Evolutionary conservation across 2,329 filamentous ascomycete species (phyloP).

Genomic region (Pseudogymnoascus sp.): DNA sequence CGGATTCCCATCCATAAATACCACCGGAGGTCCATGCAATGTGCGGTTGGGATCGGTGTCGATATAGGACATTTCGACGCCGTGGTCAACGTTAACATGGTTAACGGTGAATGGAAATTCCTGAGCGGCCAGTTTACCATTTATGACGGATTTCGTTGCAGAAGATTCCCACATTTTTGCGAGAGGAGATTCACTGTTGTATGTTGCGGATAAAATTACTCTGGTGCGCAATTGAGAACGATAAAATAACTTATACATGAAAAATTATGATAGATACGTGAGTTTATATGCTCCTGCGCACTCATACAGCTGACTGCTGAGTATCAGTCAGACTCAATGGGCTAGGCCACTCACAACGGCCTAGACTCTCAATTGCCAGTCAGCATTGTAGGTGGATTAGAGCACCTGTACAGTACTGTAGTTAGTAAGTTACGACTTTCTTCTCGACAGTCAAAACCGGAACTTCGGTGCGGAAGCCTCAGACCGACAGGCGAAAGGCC

Average conservation of each 20-base stretch:
- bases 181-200: background rate
- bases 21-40: background rate
- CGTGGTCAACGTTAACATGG: background rate
- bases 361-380: background rate
- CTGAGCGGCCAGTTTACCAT: background rate
- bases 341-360: background rate
- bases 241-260: background rate
- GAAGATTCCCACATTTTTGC: background rate
- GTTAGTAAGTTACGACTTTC: background rate
- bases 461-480: background rate
- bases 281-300: background rate
- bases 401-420: background rate
- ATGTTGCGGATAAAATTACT: background rate
- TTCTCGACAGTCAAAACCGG: background rate
- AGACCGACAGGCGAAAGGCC: background rate
- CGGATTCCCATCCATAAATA: conserved; percentile 7
- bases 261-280: background rate
- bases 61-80: background rate
- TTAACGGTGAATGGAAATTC: background rate
- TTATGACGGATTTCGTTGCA: background rate
- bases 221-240: background rate
- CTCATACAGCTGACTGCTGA: background rate
- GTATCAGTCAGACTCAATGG: background rate
- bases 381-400: background rate
- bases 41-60: background rate